Evolutionary conservation across 1,139 yeast species (phyloP), one percentile per base, ranked within the genome.

Genomic region (Yamadazyma kanchanaburiensis): DNA sequence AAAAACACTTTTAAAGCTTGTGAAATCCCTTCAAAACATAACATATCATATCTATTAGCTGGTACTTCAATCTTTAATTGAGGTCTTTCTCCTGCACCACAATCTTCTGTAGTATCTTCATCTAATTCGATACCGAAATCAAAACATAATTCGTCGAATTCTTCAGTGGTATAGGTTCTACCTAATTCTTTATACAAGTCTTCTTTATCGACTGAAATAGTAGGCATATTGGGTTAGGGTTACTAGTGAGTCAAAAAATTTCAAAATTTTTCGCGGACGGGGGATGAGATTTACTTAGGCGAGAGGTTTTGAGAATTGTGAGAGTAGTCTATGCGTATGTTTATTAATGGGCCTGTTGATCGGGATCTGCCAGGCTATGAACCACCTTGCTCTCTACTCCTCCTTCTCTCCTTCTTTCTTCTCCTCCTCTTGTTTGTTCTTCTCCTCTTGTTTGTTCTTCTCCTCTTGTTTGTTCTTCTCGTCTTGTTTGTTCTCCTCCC

Each of bases 121-220:
- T 94, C 99, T 43, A 94, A 74, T 65, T 94, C 99, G 47, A 94
- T 80, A 48, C 99, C 99, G 48, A 89, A 94, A 53, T 89, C 94
- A 66, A 94, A 94, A 65, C 98, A 94, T 47, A 94, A 76, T 60
- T 89, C 96, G 55, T 94, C 98, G 52, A 94, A 89, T 55, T 89
- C 98, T 50, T 87, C 79, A 43, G 94, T 84, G 51, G 96, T 75
- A 63, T 88, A 91, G 32, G 70, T 58, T 52, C 74, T 78, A 39
- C 94, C 97, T 42, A 91, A 71, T 28, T 86, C 74, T 51, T 80
- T 76, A 68, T 77, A 91, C 42, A 91, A 77, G 57, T 89, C 97
- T 53, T 80, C 86, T 60, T 94, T 89, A 59, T 91, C 96, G 39
- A 91, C 96, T 22, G 95, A 75, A 51, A 91, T 74, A 58, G 98